Conservation (phyloP, 768 basidiomycete genomes). For the Coprinellus micaceus region DNA sequence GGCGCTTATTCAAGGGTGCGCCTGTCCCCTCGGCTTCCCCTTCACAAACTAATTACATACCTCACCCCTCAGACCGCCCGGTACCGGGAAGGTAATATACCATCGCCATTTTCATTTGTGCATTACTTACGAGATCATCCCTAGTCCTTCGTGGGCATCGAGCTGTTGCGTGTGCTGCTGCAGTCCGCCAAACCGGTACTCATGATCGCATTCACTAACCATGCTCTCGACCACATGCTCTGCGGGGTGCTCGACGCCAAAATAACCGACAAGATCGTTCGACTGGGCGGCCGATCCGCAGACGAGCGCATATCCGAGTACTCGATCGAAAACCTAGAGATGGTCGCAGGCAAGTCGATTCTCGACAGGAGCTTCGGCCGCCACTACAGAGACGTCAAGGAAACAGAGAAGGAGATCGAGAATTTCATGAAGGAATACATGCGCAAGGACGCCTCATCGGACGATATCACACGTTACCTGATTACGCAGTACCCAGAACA, state of each 20-base stretch:
- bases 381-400: constrained; percentile 39
- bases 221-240: constrained; percentile 74
- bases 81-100: constrained; percentile 63
- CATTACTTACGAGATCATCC: constrained; percentile 2
- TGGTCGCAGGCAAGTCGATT: constrained; percentile 26
- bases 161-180: constrained; percentile 65
- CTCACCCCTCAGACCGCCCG: constrained; percentile 63
- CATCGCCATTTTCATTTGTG: background rate
- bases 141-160: constrained; percentile 65
- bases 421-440: constrained; percentile 42
- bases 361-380: constrained; percentile 32
- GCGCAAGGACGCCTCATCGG: constrained; percentile 29
- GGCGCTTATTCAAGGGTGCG: constrained; percentile 68
- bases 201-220: constrained; percentile 68
- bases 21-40: background rate
- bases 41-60: no score
- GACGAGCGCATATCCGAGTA: constrained; percentile 60
- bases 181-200: constrained; percentile 30
- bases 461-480: constrained; percentile 41
- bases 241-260: constrained; percentile 57
- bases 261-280: constrained; percentile 62
- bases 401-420: constrained; percentile 43
- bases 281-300: constrained; percentile 62
- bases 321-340: constrained; percentile 58
- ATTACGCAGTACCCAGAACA: constrained; percentile 47